These are phyloP conservation scores for Ophiostoma ulmi DNA, from an alignment of 2,329 filamentous ascomycete species.

Conservation along the genomic window DNA sequence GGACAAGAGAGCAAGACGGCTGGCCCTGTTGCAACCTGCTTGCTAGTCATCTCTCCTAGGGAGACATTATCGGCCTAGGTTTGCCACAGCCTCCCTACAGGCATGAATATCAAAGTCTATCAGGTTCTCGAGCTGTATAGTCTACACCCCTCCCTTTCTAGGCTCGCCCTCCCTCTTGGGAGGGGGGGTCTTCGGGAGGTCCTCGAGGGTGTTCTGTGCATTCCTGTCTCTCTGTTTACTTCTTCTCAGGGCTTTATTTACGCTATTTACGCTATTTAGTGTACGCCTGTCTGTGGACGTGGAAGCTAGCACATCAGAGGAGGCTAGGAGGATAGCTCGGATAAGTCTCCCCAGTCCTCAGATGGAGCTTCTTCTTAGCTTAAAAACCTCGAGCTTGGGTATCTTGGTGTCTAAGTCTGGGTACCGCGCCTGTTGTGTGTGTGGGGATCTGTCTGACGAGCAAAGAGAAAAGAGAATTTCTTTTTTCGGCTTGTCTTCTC, in stretches of 20 bases:
- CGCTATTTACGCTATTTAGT: neutral
- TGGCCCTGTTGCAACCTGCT: neutral
- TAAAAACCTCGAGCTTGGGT: neutral
- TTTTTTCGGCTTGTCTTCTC: conserved; percentile 17
- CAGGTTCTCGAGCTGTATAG: conserved; percentile 6
- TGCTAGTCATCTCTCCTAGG: neutral
- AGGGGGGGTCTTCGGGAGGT: neutral
- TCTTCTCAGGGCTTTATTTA: neutral
- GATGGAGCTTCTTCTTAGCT: neutral
- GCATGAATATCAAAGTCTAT: conserved; percentile 6
- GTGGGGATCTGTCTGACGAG: conserved; percentile 17
- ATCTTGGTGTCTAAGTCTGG: neutral
- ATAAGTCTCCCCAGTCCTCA: neutral
- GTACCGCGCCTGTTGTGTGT: conserved; percentile 16
- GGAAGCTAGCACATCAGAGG: neutral
- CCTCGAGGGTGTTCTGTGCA: neutral
- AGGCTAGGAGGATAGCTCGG: neutral
- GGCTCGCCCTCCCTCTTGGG: neutral
- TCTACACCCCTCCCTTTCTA: conserved; percentile 15
- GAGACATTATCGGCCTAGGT: neutral
- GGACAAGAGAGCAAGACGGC: neutral
- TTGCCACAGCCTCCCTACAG: neutral
- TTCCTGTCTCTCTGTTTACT: conserved; percentile 16
- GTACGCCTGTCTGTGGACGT: neutral
- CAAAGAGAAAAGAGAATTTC: conserved; percentile 16